phyloP scores from a whole-genome alignment of 139 green algal genomes.

The Parachlorella kessleri region DNA sequence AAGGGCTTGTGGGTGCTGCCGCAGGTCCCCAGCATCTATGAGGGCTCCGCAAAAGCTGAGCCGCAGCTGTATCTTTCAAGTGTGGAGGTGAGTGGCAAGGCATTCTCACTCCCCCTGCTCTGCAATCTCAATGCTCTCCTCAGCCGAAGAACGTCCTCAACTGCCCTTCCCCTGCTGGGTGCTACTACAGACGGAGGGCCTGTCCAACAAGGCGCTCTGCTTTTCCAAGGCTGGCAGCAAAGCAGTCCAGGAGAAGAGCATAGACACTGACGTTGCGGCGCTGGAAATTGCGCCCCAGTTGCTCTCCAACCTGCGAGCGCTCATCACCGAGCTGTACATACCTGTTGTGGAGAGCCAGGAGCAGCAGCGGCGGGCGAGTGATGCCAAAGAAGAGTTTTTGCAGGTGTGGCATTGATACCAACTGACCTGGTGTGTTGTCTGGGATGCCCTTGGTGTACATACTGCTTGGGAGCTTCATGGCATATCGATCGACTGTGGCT shows the following conservation, averaged over 20 bases:
- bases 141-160: background rate
- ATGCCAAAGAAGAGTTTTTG: conserved; percentile 69
- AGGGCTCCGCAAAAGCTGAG: conserved; percentile 55
- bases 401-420: conserved; percentile 18
- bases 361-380: conserved; percentile 50
- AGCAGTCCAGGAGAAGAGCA: conserved; percentile 68
- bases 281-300: conserved; percentile 38
- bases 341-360: conserved; percentile 76
- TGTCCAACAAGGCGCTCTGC: conserved; percentile 68
- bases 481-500: conserved; percentile 25
- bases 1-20: background rate
- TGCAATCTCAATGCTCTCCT: background rate
- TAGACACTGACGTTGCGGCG: conserved; percentile 58
- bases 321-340: conserved; percentile 83
- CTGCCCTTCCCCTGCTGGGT: background rate
- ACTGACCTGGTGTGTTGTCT: background rate
- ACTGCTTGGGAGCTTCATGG: background rate
- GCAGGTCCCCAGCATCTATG: conserved; percentile 21
- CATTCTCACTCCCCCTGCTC: background rate
- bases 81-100: background rate
- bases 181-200: conserved; percentile 52
- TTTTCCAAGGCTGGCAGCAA: conserved; percentile 71
- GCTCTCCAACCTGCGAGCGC: conserved; percentile 68
- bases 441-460: background rate
- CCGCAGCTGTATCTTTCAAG: conserved; percentile 24